Conservation (phyloP, 208 protist species). For the Crithidia expoeki region DNA sequence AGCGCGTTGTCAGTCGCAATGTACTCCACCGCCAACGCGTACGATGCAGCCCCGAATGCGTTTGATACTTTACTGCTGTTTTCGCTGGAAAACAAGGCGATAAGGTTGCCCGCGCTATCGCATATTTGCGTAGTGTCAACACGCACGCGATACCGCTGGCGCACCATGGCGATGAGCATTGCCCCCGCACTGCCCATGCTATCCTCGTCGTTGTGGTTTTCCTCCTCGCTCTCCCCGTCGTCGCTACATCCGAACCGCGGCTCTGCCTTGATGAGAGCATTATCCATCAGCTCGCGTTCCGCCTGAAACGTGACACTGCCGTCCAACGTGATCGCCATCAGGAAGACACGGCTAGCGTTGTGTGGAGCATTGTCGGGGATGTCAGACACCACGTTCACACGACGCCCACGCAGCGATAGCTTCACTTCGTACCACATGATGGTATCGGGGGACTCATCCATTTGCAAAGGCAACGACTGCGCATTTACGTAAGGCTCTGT, state of each 20-base stretch:
- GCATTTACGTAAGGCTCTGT: neutral
- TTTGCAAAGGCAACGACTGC: neutral
- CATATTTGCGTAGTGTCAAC: conserved; percentile 11
- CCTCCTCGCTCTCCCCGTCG: neutral
- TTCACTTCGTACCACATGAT: conserved; percentile 26
- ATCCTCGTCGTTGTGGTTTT: neutral
- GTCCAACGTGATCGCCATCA: conserved; percentile 4
- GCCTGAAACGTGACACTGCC: conserved; percentile 7
- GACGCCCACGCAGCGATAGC: conserved; percentile 5
- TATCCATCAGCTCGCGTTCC: neutral
- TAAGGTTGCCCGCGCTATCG: conserved; percentile 17
- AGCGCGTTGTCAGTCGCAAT: neutral
- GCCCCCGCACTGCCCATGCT: too few relatives aligned
- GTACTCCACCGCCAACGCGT: conserved; percentile 16
- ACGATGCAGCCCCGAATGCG: neutral
- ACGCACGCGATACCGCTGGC: neutral
- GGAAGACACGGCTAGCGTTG: neutral
- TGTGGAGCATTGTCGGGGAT: neutral
- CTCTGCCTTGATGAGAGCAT: neutral
- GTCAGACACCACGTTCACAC: conserved; percentile 1
- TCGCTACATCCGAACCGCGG: neutral
- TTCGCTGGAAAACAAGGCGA: neutral
- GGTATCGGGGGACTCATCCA: neutral
- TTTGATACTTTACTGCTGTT: neutral
- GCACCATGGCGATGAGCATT: neutral